Evolutionary conservation across 768 basidiomycete genomes (phyloP).

Genomic region (Hygrophorus pudorinus): DNA sequence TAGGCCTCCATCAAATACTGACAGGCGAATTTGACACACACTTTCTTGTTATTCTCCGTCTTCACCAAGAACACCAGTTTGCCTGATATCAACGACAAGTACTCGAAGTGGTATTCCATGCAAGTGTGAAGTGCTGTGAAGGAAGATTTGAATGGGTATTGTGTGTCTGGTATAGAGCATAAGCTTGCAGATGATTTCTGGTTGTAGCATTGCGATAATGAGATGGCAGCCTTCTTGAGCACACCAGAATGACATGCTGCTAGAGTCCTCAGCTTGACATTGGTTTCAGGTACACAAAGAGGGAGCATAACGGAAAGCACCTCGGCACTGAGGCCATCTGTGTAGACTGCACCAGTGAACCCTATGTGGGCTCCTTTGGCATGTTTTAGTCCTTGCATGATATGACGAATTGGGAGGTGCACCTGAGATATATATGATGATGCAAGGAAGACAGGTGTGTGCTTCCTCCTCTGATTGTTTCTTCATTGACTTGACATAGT

Average conservation of each 20-base stretch:
- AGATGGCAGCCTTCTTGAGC: background rate
- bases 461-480: background rate
- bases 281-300: conserved; percentile 1
- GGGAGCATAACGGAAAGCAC: conserved; percentile 7
- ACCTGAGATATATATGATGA: conserved; percentile 8
- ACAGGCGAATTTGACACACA: conserved; percentile 22
- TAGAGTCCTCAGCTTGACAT: background rate
- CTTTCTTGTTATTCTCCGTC: background rate
- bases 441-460: conserved; percentile 8
- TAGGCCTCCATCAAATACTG: conserved; percentile 20
- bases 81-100: background rate
- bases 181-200: background rate
- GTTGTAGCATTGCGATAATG: conserved; percentile 2
- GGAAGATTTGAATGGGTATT: background rate
- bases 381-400: no score
- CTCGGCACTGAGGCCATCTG: conserved; percentile 6
- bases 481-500: conserved; percentile 12
- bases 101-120: background rate
- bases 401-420: background rate
- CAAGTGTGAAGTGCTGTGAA: background rate
- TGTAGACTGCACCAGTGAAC: conserved; percentile 10
- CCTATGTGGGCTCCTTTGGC: conserved; percentile 5
- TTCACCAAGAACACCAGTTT: background rate
- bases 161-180: background rate
- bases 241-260: conserved; percentile 6